phyloP scores from a whole-genome alignment of 495 filamentous ascomycete genomes.

The Echria macrotheca region DNA sequence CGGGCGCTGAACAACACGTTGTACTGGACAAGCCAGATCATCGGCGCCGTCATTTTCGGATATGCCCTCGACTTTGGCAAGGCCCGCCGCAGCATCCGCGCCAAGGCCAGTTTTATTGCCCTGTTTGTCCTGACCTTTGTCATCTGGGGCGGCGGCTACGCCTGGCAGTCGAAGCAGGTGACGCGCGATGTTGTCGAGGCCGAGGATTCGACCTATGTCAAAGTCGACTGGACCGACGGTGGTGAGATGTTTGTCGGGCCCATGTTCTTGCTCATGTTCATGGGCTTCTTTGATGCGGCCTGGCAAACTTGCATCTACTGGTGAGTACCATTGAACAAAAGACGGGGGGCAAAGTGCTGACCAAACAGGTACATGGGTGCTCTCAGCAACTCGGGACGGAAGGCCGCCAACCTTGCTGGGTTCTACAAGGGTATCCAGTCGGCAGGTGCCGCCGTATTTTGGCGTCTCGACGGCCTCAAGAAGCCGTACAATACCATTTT shows the following conservation, averaged over 20 bases:
- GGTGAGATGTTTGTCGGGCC: constrained; percentile 62
- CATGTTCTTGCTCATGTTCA: constrained; percentile 91
- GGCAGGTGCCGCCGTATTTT: constrained; percentile 84
- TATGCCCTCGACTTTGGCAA: constrained; percentile 62
- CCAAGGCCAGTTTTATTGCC: constrained; percentile 60
- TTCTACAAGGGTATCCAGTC: constrained; percentile 97
- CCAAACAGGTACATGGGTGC: constrained; percentile 78
- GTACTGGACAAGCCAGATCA: constrained; percentile 85
- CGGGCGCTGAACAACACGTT: constrained; percentile 76
- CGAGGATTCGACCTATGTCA: constrained; percentile 28
- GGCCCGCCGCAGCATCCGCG: constrained; percentile 65
- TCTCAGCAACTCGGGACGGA: constrained; percentile 83
- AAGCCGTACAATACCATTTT: constrained; percentile 62
- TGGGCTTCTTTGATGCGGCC: constrained; percentile 82
- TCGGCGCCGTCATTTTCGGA: constrained; percentile 75
- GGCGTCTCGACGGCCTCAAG: constrained; percentile 63
- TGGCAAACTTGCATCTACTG: constrained; percentile 88
- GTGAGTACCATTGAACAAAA: constrained; percentile 40
- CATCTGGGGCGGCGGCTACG: constrained; percentile 86
- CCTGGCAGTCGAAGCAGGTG: constrained; percentile 59
- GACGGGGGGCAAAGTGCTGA: not conserved
- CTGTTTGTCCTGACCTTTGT: constrained; percentile 71
- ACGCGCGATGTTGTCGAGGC: constrained; percentile 42
- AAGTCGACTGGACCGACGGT: constrained; percentile 58
- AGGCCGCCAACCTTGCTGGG: constrained; percentile 86